These are phyloP conservation scores for Recurvomyces mirabilis DNA, from an alignment of 495 filamentous ascomycete genomes.

Conservation along the genomic window DNA sequence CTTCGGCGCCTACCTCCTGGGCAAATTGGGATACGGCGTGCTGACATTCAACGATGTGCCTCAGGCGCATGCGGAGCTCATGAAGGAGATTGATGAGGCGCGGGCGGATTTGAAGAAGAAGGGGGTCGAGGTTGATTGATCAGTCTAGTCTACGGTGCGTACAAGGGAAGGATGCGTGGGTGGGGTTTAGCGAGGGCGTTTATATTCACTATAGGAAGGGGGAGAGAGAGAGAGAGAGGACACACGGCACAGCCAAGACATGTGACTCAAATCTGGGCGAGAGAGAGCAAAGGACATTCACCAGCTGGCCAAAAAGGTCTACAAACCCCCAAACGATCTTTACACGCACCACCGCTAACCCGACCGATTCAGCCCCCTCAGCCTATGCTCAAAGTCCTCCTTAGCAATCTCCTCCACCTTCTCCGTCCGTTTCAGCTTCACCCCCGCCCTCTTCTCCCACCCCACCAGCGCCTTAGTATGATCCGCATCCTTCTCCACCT, in stretches of 20 bases:
- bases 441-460: conserved; percentile 26
- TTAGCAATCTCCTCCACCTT: conserved; percentile 5
- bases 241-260: too few species aligned
- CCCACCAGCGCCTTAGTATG: conserved; percentile 25
- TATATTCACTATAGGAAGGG: too few species aligned
- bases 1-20: conserved; percentile 87
- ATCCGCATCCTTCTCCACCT: conserved; percentile 21
- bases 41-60: conserved; percentile 95
- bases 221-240: too few species aligned
- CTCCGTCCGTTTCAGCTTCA: conserved; percentile 22
- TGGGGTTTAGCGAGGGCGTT: too few species aligned
- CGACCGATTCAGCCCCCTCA: conserved; percentile 9
- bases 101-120: conserved; percentile 53
- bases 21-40: conserved; percentile 81
- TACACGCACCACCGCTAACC: conserved; percentile 12
- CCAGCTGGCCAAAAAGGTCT: too few species aligned
- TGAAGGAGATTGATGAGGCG: conserved; percentile 65
- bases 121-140: conserved; percentile 68
- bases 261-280: too few species aligned
- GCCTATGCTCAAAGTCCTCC: conserved; percentile 12
- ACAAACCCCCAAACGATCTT: too few species aligned
- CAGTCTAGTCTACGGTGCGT: too few species aligned
- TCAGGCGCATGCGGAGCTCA: conserved; percentile 77
- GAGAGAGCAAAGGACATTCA: too few species aligned
- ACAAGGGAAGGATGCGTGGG: too few species aligned